Base-by-base conservation (phyloP, 306 rosid genomes). In the Fagus sylvatica region DNA sequence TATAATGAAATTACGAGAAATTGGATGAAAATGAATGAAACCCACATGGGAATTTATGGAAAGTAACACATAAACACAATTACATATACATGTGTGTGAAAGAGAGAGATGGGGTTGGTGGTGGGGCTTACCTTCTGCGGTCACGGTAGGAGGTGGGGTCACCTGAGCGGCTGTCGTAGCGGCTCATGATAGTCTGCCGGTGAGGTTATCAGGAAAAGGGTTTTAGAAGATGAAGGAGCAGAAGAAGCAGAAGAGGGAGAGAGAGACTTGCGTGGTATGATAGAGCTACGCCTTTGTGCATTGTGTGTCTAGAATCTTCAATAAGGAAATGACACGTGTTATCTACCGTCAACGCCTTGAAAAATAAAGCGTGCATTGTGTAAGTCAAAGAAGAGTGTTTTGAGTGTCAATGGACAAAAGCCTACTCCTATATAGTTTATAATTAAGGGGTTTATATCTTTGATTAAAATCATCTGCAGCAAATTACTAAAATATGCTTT, bases 81-180 rank as follows among this genome's bases (percentile, higher is more conserved):
- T 1, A 39, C 32, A 66, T 0, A 59, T 59, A 28, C 13, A 40
- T 8, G 41, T 39, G 1, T 34, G 15, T 37, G 48, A 7, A 48
- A 37, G 6, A 39, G 32, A 39, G 71, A 66, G 1, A 6, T 7
- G 71, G 33, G 32, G 71, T 7, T 4, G 48, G n/a, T 36, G 19
- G 32, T 19, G 41, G 17, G 28, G 28, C 28, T 73, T 89, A 95
- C 99, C 94, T 93, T 82, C 89, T 85, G 9, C 99, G 96, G 79
- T 93, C 96, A 56, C 98, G 97, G 78, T 93, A 95, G 42, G 99
- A 91, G 62, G 90, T 51, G 56, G 99, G 96, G 92, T 95, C 99
- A 59, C 87, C 91, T 85, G 96, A 86, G 89, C 97, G 99, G 79
- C 90, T 90, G 70, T 95, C 99, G 80, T 95, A 91, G 86, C 97